A percentile compares a stretch with the other conserved stretches of the same genome.
Conservation (phyloP, 23 red algal species). For the Agarophyton chilense region DNA sequence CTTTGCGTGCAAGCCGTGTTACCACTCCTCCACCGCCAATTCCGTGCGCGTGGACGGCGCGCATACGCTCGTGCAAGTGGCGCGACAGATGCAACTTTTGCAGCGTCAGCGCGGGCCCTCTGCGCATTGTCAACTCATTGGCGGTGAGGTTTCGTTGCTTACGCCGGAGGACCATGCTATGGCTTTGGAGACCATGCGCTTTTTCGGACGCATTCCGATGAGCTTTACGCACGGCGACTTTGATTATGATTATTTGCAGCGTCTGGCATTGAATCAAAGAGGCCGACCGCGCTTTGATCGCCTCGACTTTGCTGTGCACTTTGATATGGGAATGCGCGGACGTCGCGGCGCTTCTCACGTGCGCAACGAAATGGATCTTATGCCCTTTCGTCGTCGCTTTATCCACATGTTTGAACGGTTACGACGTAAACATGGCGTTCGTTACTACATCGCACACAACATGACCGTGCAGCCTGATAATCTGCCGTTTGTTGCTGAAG, state of each 20-base stretch:
- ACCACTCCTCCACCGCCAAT: constrained; percentile 81
- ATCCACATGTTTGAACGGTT: constrained; percentile 73
- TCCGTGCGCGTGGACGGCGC: constrained; percentile 78
- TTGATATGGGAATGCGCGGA: constrained; percentile 79
- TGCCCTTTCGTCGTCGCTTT: constrained; percentile 62
- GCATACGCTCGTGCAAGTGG: constrained; percentile 73
- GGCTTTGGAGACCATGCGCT: constrained; percentile 79
- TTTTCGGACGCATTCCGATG: constrained; percentile 86
- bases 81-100: constrained; percentile 76
- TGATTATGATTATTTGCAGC: constrained; percentile 74
- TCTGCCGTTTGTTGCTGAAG: constrained; percentile 52
- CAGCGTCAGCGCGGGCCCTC: constrained; percentile 40
- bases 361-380: constrained; percentile 57
- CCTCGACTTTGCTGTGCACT: constrained; percentile 88
- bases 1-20: constrained; percentile 82
- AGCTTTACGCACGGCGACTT: constrained; percentile 88
- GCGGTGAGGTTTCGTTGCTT: constrained; percentile 80
- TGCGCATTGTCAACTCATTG: constrained; percentile 87
- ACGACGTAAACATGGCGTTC: constrained; percentile 64
- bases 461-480: constrained; percentile 84
- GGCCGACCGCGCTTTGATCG: constrained; percentile 74
- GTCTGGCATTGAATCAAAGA: constrained; percentile 43
- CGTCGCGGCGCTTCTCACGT: constrained; percentile 29
- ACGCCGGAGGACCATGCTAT: constrained; percentile 76
- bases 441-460: constrained; percentile 79